Percentiles rank a stretch among this genome's conserved stretches.
These are phyloP conservation scores for Xerocomus cyaneibrunnescens DNA, from an alignment of 1,284 basidiomycete species.

Conservation along the genomic window DNA sequence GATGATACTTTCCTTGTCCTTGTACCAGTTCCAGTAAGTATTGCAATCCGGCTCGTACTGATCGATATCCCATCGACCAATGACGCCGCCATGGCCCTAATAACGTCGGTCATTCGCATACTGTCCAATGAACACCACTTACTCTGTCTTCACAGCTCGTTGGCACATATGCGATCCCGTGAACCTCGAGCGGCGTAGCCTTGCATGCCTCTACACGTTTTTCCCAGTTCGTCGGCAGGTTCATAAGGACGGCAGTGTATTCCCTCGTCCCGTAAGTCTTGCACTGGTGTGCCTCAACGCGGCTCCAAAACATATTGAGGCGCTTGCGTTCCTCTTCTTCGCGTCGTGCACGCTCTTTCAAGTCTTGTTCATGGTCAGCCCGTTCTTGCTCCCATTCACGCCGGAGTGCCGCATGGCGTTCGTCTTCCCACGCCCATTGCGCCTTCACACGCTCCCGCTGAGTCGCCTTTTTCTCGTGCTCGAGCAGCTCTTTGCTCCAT, in stretches of 20 bases:
- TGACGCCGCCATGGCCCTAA: slow-evolving; percentile 17
- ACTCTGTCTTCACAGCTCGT: slow-evolving; percentile 28
- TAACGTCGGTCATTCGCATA: background rate
- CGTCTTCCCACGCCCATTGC: slow-evolving; percentile 19
- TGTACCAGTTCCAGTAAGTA: slow-evolving; percentile 23
- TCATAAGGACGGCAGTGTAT: slow-evolving; percentile 27
- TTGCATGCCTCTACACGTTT: slow-evolving; percentile 23
- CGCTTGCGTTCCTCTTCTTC: slow-evolving; percentile 25
- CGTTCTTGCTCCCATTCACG: slow-evolving; percentile 19
- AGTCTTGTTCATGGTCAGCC: slow-evolving; percentile 9
- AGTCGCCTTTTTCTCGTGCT: slow-evolving; percentile 10
- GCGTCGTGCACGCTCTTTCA: slow-evolving; percentile 15
- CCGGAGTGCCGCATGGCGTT: slow-evolving; percentile 7
- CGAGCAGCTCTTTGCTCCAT: slow-evolving; percentile 17
- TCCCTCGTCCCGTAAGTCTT: slow-evolving; percentile 29
- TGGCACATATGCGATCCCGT: slow-evolving; percentile 22
- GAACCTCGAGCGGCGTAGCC: slow-evolving; percentile 26
- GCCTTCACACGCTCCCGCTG: slow-evolving; percentile 12
- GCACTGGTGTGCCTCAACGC: slow-evolving; percentile 23
- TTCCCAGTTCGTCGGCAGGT: slow-evolving; percentile 18
- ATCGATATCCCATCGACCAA: slow-evolving; percentile 25
- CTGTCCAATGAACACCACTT: background rate
- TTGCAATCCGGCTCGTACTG: slow-evolving; percentile 25
- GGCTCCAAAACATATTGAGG: slow-evolving; percentile 21
- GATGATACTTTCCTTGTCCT: slow-evolving; percentile 23